Evolutionary conservation across 2,329 filamentous ascomycete species (phyloP).

Genomic region (Venturia nashicola): DNA sequence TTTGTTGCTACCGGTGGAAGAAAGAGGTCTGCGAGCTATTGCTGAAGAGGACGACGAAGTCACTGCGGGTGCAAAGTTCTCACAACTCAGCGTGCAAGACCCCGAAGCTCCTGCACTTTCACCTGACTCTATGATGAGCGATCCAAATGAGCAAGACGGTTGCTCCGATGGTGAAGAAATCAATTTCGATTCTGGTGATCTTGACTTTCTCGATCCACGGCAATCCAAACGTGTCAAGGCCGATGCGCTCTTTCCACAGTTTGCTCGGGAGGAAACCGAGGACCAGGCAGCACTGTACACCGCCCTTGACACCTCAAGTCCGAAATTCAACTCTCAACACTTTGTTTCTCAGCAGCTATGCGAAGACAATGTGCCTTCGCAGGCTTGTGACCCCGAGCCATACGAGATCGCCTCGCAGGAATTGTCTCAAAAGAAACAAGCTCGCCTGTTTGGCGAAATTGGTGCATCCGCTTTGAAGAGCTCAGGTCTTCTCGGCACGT

Average conservation of each 20-base stretch:
- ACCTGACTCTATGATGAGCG: slow-evolving; percentile 21
- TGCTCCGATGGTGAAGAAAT: slow-evolving; percentile 18
- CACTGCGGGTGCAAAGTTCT: slow-evolving; percentile 19
- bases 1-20: slow-evolving; percentile 22
- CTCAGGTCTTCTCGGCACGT: slow-evolving; percentile 32
- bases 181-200: slow-evolving; percentile 18
- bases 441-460: slow-evolving; percentile 50
- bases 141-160: slow-evolving; percentile 13
- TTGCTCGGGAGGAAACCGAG: background rate
- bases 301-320: background rate
- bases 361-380: background rate
- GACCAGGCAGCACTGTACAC: slow-evolving; percentile 4
- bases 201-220: slow-evolving; percentile 8
- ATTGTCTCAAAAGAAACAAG: slow-evolving; percentile 12
- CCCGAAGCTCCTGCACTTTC: background rate
- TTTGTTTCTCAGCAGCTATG: background rate
- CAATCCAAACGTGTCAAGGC: slow-evolving; percentile 16
- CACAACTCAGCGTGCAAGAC: slow-evolving; percentile 49
- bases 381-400: background rate
- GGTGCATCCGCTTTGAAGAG: slow-evolving; percentile 41
- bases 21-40: slow-evolving; percentile 26
- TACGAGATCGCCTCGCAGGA: slow-evolving; percentile 10
- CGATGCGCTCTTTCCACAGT: slow-evolving; percentile 13
- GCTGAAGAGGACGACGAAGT: slow-evolving; percentile 45
- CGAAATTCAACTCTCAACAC: slow-evolving; percentile 6